Evolutionary conservation across 1,139 yeast genomes (phyloP).

Genomic region (Suhomyces yuchorum): DNA sequence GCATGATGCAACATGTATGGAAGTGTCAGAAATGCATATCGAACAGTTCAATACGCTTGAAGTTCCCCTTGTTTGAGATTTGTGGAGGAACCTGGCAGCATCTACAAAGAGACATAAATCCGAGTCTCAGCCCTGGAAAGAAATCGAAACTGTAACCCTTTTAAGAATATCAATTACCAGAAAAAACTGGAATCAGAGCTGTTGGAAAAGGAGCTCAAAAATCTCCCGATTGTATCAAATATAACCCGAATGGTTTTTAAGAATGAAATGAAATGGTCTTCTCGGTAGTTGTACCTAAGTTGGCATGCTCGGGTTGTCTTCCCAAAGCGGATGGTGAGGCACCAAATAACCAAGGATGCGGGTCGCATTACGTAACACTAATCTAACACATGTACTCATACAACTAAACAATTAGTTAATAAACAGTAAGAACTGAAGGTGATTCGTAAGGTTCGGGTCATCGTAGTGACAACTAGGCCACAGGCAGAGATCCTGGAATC

Average conservation of each 20-base stretch:
- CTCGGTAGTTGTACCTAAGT: no score
- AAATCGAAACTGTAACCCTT: not conserved
- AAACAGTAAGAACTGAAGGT: conserved; percentile 8
- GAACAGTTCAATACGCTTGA: not conserved
- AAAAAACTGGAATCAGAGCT: not conserved
- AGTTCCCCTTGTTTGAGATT: not conserved
- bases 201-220: no score
- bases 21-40: not conserved
- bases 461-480: not conserved
- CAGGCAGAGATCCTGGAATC: not conserved
- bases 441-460: conserved; percentile 4
- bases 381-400: conserved; percentile 1
- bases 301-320: no score
- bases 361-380: no score
- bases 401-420: conserved; percentile 3
- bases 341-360: no score
- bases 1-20: not conserved
- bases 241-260: no score
- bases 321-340: no score
- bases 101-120: not conserved
- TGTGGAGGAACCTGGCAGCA: not conserved
- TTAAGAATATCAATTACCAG: not conserved
- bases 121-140: not conserved
- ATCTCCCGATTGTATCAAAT: no score
- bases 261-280: no score